Evolutionary conservation across 768 basidiomycete species (phyloP).

Genomic region (Leccinum uliginosum): DNA sequence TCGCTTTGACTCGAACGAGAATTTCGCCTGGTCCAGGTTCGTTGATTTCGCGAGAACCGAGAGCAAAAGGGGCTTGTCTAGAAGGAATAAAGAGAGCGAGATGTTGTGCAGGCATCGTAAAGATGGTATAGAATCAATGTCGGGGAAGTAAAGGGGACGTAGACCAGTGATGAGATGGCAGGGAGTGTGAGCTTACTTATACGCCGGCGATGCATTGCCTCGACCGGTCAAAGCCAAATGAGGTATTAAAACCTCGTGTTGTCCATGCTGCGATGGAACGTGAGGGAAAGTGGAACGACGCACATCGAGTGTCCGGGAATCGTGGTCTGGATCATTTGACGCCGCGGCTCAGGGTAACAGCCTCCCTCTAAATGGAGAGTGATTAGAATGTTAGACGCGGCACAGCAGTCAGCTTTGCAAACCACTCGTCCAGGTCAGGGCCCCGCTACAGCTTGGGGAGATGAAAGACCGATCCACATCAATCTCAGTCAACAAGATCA

Average conservation of each 20-base stretch:
- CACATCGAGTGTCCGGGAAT: slow-evolving; percentile 26
- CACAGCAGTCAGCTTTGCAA: slow-evolving; percentile 25
- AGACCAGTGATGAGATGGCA: slow-evolving; percentile 19
- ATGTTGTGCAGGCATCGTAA: slow-evolving; percentile 25
- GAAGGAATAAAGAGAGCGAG: slow-evolving; percentile 29
- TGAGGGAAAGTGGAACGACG: slow-evolving; percentile 22
- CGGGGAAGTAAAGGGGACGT: slow-evolving; percentile 10
- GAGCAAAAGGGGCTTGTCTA: slow-evolving; percentile 33
- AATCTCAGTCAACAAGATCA: slow-evolving; percentile 5
- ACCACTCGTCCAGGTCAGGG: slow-evolving; percentile 6
- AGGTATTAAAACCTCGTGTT: slow-evolving; percentile 33
- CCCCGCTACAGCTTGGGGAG: slow-evolving; percentile 20
- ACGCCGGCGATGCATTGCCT: slow-evolving; percentile 29
- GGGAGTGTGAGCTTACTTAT: slow-evolving; percentile 24
- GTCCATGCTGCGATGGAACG: slow-evolving; percentile 29
- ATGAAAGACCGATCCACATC: slow-evolving; percentile 9
- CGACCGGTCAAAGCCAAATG: slow-evolving; percentile 19
- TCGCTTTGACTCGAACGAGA: slow-evolving; percentile 43
- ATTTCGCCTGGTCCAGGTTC: slow-evolving; percentile 45
- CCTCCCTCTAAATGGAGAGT: slow-evolving; percentile 28
- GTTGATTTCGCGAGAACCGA: slow-evolving; percentile 34
- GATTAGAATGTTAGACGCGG: slow-evolving; percentile 27
- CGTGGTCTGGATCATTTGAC: slow-evolving; percentile 30
- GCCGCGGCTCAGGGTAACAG: slow-evolving; percentile 31
- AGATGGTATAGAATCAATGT: slow-evolving; percentile 4